These are phyloP conservation scores for Powellomyces hirtus DNA, from an alignment of 192 early-diverging fungal genomes.

Conservation along the genomic window DNA sequence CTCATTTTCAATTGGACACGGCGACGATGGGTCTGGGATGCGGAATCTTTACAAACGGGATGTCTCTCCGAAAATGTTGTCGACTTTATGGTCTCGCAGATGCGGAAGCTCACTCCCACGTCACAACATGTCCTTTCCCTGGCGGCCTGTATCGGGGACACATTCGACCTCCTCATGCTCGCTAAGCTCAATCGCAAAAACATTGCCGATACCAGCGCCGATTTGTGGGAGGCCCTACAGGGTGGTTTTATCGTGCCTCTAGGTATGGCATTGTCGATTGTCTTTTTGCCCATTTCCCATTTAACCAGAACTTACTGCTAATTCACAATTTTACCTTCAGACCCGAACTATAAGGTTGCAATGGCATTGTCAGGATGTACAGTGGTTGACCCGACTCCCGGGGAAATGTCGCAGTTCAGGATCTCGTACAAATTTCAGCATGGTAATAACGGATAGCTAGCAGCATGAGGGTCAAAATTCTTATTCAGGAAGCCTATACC, in stretches of 20 bases:
- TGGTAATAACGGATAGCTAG: slow-evolving; percentile 13
- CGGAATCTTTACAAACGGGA: neutral
- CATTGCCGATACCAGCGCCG: slow-evolving; percentile 12
- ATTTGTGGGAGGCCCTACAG: slow-evolving; percentile 30
- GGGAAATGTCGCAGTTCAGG: neutral
- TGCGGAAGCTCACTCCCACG: slow-evolving; percentile 21
- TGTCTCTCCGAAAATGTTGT: slow-evolving; percentile 35
- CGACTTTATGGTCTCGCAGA: slow-evolving; percentile 26
- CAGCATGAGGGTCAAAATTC: neutral
- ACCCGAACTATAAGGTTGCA: slow-evolving; percentile 30
- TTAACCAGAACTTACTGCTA: no score
- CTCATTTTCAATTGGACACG: slow-evolving; percentile 22
- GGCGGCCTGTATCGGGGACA: slow-evolving; percentile 39
- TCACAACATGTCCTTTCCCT: slow-evolving; percentile 24
- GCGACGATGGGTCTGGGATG: slow-evolving; percentile 31
- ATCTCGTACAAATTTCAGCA: slow-evolving; percentile 32
- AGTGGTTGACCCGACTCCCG: neutral
- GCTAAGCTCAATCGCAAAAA: slow-evolving; percentile 20
- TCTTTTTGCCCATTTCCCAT: no score
- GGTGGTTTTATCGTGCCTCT: slow-evolving; percentile 27
- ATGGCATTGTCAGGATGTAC: slow-evolving; percentile 19
- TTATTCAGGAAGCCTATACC: neutral
- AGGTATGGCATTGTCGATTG: slow-evolving; percentile 11
- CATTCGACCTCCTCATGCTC: slow-evolving; percentile 24
- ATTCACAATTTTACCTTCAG: neutral